Conservation (phyloP, 306 rosid species). For the Styphnolobium japonicum region DNA sequence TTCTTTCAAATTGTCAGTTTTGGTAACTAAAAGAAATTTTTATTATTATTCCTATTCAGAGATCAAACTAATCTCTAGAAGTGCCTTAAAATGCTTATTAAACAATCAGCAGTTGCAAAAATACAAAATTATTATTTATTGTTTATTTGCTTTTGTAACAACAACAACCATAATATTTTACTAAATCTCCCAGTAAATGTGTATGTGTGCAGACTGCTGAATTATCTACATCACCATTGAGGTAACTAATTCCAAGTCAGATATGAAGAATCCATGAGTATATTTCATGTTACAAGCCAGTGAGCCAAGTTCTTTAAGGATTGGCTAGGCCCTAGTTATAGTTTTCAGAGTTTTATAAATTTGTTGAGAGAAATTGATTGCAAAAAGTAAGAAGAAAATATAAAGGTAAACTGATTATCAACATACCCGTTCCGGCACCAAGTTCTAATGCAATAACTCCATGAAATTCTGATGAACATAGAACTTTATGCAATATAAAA, state of each 20-base stretch:
- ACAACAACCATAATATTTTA: background rate
- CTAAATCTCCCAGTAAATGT: background rate
- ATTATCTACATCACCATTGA: background rate
- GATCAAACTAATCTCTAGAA: background rate
- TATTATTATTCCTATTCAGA: background rate
- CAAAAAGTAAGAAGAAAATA: background rate
- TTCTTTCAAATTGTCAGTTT: conserved; percentile 16
- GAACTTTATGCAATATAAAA: conserved; percentile 68
- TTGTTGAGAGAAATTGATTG: background rate
- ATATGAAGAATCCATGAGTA: background rate
- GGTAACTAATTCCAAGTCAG: background rate
- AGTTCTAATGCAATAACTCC: conserved; percentile 68
- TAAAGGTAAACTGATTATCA: background rate
- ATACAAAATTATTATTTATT: background rate
- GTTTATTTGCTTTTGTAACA: background rate
- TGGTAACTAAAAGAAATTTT: background rate
- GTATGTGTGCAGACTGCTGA: background rate
- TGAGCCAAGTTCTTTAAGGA: background rate
- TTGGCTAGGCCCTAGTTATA: background rate
- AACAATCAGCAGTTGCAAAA: background rate
- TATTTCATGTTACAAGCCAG: background rate
- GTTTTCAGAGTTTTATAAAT: background rate
- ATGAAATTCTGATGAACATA: conserved; percentile 57
- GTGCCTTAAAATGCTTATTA: background rate
- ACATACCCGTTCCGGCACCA: conserved; percentile 87